Conservation (phyloP, 2,329 filamentous ascomycete genomes). For the Emydomyces testavorans region DNA sequence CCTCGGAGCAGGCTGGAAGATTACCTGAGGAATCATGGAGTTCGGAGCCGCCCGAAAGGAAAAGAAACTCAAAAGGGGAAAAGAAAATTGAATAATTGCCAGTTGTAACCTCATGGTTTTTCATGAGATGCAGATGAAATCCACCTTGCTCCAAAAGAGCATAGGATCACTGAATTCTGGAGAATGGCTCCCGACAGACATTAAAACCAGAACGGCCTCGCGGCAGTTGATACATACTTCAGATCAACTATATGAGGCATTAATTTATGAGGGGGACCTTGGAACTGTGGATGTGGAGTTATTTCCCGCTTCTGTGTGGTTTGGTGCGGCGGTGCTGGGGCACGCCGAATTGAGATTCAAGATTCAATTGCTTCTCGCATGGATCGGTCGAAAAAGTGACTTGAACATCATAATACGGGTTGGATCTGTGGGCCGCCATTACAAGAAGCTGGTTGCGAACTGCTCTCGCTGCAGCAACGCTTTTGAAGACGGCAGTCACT, state of each 20-base stretch:
- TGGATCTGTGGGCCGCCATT: constrained; percentile 19
- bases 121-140: neutral
- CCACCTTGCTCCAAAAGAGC: neutral
- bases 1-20: neutral
- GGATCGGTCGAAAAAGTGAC: constrained; percentile 32
- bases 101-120: neutral
- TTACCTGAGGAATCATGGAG: neutral
- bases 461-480: constrained; percentile 26
- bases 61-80: neutral
- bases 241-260: no score
- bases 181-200: no score
- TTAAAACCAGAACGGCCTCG: no score
- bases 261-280: neutral
- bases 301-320: constrained; percentile 1
- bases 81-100: neutral
- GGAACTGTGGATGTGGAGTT: neutral
- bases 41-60: neutral
- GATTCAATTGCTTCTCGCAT: constrained; percentile 30
- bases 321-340: neutral
- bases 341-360: constrained; percentile 15
- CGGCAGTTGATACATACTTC: no score
- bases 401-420: constrained; percentile 26
- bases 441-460: constrained; percentile 27
- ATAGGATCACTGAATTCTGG: no score
- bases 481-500: constrained; percentile 33